Base-by-base conservation (phyloP, 495 filamentous ascomycete genomes). In the Aspergillus nidulans region DNA sequence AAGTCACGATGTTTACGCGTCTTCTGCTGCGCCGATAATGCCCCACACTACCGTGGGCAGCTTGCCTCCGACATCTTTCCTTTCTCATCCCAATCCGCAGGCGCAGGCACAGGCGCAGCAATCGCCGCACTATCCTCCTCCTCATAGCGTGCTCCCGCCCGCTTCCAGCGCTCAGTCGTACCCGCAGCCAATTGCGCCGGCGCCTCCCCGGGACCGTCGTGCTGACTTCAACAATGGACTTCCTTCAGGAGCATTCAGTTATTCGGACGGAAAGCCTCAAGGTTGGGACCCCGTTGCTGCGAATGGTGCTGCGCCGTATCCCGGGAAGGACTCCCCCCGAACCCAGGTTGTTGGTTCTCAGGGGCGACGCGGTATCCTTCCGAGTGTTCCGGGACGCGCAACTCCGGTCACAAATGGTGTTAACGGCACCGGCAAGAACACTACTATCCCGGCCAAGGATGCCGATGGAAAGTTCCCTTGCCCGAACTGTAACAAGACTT, bases 381-480 rank as follows among this genome's bases (percentile, higher is more conserved):
- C 92, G n/a, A 95, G 89, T 63, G 87, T 91, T 58, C 89, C 90
- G 24, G 90, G 91, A 54, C 81, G 90, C 55, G 76, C 82, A 23
- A 85, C 87, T 56, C 81, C 86, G 5, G 81, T 86, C 20, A 69
- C 81, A 15, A 77, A 75, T 52, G 81, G 84, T n/a, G 70, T 75
- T 56, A 77, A 77, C 57, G 73, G 72, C 48, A 74, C 82, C 28
- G 83, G 87, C 2, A 95, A 92, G 72, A 85, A 81, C 53, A 83
- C 87, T 25, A 80, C 86, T 36, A 91, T 92, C 32, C 91, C 92
- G 12, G 83, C 85, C 61, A 97, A 97, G 75, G 91, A 96, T 69
- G 87, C 89, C 10, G 91, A 97, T 66, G 92, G 92, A 54, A 97
- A 97, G 78, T 98, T 91, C 67, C 92, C 92, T 38, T 98, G 94